Conservation (phyloP, 208 protist genomes). For the Herpetomonas tarakana region DNA sequence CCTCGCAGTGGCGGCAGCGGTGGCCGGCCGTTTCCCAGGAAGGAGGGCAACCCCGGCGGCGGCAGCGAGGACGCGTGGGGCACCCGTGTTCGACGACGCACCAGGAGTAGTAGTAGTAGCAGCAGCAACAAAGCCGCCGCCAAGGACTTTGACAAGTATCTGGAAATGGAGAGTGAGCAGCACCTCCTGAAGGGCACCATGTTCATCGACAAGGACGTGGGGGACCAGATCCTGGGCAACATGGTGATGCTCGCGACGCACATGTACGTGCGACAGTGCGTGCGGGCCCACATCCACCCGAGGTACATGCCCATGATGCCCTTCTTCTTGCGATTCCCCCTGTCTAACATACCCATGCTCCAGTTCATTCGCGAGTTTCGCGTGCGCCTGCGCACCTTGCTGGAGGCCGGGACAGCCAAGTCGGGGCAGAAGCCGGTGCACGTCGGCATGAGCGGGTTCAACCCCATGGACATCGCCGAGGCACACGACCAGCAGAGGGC, state of each 20-base stretch:
- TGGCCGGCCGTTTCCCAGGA: conserved; percentile 19
- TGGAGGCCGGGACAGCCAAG: conserved; percentile 57
- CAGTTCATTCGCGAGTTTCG: conserved; percentile 79
- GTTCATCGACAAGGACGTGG: conserved; percentile 83
- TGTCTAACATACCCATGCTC: conserved; percentile 78
- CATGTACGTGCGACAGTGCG: conserved; percentile 79
- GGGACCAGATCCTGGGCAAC: conserved; percentile 78
- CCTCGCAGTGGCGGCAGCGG: neutral
- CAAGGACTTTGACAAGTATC: no score
- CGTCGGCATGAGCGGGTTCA: conserved; percentile 36
- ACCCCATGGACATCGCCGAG: conserved; percentile 28
- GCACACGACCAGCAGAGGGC: conserved; percentile 24
- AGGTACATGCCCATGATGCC: conserved; percentile 58
- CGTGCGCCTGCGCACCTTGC: conserved; percentile 51
- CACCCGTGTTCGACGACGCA: no score
- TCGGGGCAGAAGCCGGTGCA: conserved; percentile 24
- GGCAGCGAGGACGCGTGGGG: conserved; percentile 32
- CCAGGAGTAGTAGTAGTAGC: no score
- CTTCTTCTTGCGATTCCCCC: conserved; percentile 49
- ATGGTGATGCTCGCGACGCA: conserved; percentile 71
- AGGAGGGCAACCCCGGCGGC: conserved; percentile 36
- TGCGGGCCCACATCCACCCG: conserved; percentile 46
- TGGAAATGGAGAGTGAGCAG: conserved; percentile 33
- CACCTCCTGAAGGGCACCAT: conserved; percentile 78
- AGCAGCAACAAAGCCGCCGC: no score